Conservation (phyloP, 331 rosid genomes). For the Erythrophleum ivorense region DNA sequence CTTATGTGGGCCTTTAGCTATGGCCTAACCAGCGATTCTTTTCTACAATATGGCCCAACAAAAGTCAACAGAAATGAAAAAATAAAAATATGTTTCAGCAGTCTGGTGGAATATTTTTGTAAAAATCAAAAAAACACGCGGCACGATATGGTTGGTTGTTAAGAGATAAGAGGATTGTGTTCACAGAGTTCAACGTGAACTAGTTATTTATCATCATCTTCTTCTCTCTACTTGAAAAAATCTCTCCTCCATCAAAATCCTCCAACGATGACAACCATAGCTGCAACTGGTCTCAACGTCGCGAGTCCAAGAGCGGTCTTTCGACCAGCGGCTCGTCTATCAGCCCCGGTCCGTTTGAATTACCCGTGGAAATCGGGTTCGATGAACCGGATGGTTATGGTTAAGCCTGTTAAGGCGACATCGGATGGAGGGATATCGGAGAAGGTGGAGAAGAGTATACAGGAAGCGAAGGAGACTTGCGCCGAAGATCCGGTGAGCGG, state of each 20-base stretch:
- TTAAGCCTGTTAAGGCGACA: slow-evolving; percentile 55
- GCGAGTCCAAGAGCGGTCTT: slow-evolving; percentile 53
- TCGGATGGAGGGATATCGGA: slow-evolving; percentile 73
- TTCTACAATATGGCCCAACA: too few species aligned
- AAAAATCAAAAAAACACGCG: too few species aligned
- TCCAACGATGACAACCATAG: slow-evolving; percentile 59
- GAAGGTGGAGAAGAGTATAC: slow-evolving; percentile 77
- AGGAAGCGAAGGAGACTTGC: slow-evolving; percentile 76
- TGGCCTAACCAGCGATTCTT: too few species aligned
- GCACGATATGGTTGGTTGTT: slow-evolving; percentile 38
- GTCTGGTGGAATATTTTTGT: too few species aligned
- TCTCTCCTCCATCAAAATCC: neutral
- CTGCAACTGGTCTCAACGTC: slow-evolving; percentile 59
- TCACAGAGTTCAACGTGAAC: too few species aligned
- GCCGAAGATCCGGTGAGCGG: slow-evolving; percentile 65
- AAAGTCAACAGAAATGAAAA: too few species aligned
- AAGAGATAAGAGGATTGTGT: slow-evolving; percentile 71
- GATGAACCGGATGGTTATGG: slow-evolving; percentile 39
- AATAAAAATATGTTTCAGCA: slow-evolving; percentile 2
- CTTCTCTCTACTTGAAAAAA: slow-evolving; percentile 30
- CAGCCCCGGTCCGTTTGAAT: slow-evolving; percentile 35
- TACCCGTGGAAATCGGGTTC: slow-evolving; percentile 15
- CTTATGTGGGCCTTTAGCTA: too few species aligned
- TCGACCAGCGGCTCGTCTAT: slow-evolving; percentile 46
- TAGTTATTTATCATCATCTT: too few species aligned